Percentiles rank a stretch among this genome's conserved stretches.
These are phyloP conservation scores for Kazachstania viticola DNA, from an alignment of 805 yeast genomes.

Conservation along the genomic window DNA sequence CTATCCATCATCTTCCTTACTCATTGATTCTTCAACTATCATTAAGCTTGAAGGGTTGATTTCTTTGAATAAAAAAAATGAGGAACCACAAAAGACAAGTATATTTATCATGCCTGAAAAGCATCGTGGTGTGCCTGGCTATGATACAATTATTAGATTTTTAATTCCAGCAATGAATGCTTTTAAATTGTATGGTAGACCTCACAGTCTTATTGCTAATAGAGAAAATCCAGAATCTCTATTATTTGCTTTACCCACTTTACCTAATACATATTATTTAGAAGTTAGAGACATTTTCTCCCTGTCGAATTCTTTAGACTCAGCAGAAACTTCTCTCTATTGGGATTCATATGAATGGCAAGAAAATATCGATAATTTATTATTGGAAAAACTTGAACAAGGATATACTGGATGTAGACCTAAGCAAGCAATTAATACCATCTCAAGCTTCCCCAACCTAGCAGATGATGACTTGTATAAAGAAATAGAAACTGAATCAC, in stretches of 20 bases:
- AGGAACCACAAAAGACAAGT: conserved; percentile 34
- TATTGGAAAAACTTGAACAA: conserved; percentile 38
- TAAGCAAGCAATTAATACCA: conserved; percentile 48
- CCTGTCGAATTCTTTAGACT: conserved; percentile 20
- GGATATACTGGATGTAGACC: conserved; percentile 76
- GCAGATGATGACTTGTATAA: too few relatives aligned
- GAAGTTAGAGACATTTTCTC: conserved; percentile 45
- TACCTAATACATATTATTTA: conserved; percentile 56
- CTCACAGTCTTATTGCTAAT: conserved; percentile 46
- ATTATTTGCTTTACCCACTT: conserved; percentile 61
- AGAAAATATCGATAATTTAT: conserved; percentile 39
- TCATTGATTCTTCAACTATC: conserved; percentile 81
- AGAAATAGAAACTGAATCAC: too few relatives aligned
- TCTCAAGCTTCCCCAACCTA: conserved; percentile 40
- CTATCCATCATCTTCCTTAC: conserved; percentile 71
- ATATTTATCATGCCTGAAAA: conserved; percentile 54
- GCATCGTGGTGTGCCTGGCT: conserved; percentile 61
- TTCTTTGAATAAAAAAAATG: conserved; percentile 39
- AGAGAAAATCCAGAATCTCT: conserved; percentile 43
- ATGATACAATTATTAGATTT: conserved; percentile 63
- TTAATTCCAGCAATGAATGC: conserved; percentile 60
- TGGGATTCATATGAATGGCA: conserved; percentile 58
- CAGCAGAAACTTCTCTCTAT: conserved; percentile 26
- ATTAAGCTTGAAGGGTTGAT: conserved; percentile 79
- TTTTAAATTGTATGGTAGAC: conserved; percentile 65